Evolutionary conservation across 805 yeast species (phyloP), one percentile per base, ranked within the genome.

Genomic region (Kodamaea restingae): DNA sequence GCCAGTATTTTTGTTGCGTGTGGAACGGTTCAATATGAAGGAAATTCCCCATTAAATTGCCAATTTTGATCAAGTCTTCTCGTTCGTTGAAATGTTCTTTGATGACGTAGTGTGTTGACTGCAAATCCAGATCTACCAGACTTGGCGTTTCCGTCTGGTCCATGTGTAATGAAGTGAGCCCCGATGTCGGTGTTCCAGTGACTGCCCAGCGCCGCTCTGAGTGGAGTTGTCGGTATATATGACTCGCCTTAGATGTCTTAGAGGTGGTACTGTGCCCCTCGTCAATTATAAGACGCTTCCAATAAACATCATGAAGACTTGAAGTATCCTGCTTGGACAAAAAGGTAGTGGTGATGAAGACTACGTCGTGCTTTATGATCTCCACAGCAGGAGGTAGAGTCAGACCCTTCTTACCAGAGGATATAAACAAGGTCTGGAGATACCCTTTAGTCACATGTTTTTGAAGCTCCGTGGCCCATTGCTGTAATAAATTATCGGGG

Each of bases 181-280:
- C 90, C 0, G 84, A 71, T 0, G 88, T 81, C 4, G 88, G 88
- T 0, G 90, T 82, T 21, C 90, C 88, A 0, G 84, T 78, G 1
- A 82, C 85, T 0, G 81, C 79, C 90, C 90, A 82, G 43, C 75
- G 69, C 36, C 87, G 65, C 50, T 82, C 90, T 7, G 75, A 74
- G 35, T 59, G 55, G 33, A 83, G 51, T 15, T 63, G 58, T 24
- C 64, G 65, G 14, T 84, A 78, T 24, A 77, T 51, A 7, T 57
- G 51, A 6, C 76, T 80, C 0, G 76, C 68, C 36, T 74, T 63
- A 0, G 84, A 69, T 1, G 68, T 54, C 40, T 70, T 71, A 6
- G 81, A 69, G 42, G 67, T 70, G 74, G 81, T 70, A 18, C 80
- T 70, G 54, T 82, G 88, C 0, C 88, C 88, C 55, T 82, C 90